phyloP scores from a whole-genome alignment of 768 basidiomycete genomes.

The Cytidiella melzeri region DNA sequence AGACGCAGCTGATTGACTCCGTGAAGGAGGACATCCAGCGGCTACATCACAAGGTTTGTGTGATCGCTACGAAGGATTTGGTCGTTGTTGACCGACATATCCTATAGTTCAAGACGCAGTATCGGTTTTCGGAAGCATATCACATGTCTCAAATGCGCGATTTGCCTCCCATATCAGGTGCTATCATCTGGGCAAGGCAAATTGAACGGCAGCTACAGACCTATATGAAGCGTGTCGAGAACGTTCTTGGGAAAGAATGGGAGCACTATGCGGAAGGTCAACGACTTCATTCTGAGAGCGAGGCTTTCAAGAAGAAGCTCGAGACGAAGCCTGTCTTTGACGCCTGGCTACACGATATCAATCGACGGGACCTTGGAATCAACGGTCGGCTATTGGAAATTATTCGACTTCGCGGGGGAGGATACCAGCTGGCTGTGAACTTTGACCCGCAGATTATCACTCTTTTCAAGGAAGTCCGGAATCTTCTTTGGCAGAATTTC shows the following conservation, averaged over 20 bases:
- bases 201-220: constrained; percentile 93
- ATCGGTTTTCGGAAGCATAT: constrained; percentile 91
- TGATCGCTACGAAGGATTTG: not conserved
- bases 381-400: constrained; percentile 93
- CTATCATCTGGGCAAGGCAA: constrained; percentile 99
- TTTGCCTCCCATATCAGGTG: constrained; percentile 94
- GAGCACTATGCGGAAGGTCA: constrained; percentile 99
- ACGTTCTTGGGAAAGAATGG: constrained; percentile 97
- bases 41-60: constrained; percentile 78
- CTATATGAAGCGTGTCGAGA: constrained; percentile 99
- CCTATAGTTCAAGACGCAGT: constrained; percentile 86
- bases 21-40: constrained; percentile 98
- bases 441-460: constrained; percentile 99
- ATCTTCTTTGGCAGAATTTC: constrained; percentile 92
- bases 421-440: constrained; percentile 87
- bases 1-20: constrained; percentile 96
- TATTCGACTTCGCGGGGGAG: constrained; percentile 63
- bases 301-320: constrained; percentile 92
- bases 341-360: constrained; percentile 95
- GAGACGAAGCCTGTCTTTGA: constrained; percentile 93
- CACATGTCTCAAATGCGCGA: constrained; percentile 99
- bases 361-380: constrained; percentile 86
- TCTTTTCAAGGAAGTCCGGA: constrained; percentile 96
- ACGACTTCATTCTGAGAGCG: constrained; percentile 87
- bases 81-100: not conserved